These are phyloP conservation scores for Apiotrichum domesticum DNA, from an alignment of 1,284 basidiomycete species.

Conservation along the genomic window DNA sequence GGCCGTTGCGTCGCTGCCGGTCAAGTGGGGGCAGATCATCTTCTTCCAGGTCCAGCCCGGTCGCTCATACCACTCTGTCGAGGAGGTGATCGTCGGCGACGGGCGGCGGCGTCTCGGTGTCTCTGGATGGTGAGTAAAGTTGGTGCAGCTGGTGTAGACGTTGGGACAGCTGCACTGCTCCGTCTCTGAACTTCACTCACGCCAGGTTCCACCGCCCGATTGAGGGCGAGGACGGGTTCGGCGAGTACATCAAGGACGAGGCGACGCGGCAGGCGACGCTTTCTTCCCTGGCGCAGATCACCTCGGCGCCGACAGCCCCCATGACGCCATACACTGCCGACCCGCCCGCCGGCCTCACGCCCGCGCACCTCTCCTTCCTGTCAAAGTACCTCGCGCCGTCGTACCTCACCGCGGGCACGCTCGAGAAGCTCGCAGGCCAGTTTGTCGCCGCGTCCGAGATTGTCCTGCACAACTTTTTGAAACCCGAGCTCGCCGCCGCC, in stretches of 20 bases:
- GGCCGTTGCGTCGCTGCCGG: constrained; percentile 34
- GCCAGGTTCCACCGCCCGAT: constrained; percentile 74
- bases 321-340: constrained; percentile 37
- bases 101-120: constrained; percentile 74
- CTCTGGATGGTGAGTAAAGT: constrained; percentile 65
- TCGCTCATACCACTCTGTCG: constrained; percentile 91
- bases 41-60: constrained; percentile 79
- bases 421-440: constrained; percentile 70
- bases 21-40: constrained; percentile 91
- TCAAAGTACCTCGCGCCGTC: constrained; percentile 80
- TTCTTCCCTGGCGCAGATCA: constrained; percentile 48
- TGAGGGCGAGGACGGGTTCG: constrained; percentile 82
- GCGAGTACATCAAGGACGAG: constrained; percentile 55
- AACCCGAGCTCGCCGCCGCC: constrained; percentile 58
- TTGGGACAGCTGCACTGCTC: no score
- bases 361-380: constrained; percentile 63
- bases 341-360: constrained; percentile 53
- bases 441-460: constrained; percentile 86
- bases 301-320: constrained; percentile 54
- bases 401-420: constrained; percentile 75
- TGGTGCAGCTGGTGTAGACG: background rate
- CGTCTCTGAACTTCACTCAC: background rate
- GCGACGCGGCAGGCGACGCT: constrained; percentile 67
- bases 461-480: constrained; percentile 81
- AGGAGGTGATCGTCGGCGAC: constrained; percentile 84